These are phyloP conservation scores for Kazachstania africana DNA, from an alignment of 805 yeast genomes.

Conservation along the genomic window DNA sequence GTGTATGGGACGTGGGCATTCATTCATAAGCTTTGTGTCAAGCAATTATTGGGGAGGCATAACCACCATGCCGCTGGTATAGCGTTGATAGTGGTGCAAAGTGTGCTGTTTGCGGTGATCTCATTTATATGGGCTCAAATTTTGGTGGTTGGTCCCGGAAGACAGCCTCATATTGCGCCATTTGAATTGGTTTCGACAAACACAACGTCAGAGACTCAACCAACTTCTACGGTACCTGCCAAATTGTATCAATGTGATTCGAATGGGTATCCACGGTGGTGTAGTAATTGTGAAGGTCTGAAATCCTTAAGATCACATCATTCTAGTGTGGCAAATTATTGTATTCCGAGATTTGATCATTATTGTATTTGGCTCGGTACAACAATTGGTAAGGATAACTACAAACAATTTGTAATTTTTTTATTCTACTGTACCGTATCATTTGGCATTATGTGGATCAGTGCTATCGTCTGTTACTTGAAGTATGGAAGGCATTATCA, in stretches of 20 bases:
- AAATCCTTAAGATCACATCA: slow-evolving; percentile 66
- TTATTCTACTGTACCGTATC: slow-evolving; percentile 28
- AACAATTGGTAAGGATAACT: slow-evolving; percentile 59
- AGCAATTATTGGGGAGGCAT: slow-evolving; percentile 8
- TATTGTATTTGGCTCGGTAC: slow-evolving; percentile 70
- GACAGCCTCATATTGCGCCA: slow-evolving; percentile 18
- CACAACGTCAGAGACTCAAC: not conserved
- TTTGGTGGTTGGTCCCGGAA: slow-evolving; percentile 16
- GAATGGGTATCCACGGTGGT: slow-evolving; percentile 69
- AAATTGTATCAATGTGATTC: slow-evolving; percentile 53
- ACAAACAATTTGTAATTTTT: slow-evolving; percentile 45
- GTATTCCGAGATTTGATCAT: slow-evolving; percentile 75
- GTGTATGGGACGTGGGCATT: slow-evolving; percentile 35
- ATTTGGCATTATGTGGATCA: slow-evolving; percentile 31
- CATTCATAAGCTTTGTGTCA: slow-evolving; percentile 35
- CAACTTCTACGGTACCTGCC: slow-evolving; percentile 35
- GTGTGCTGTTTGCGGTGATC: slow-evolving; percentile 7
- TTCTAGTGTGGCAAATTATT: slow-evolving; percentile 39
- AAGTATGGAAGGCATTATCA: slow-evolving; percentile 4
- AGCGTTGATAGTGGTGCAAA: slow-evolving; percentile 12
- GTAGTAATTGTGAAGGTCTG: slow-evolving; percentile 51
- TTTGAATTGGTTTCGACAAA: slow-evolving; percentile 8
- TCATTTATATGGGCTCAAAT: slow-evolving; percentile 15
- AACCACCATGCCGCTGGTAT: slow-evolving; percentile 11
- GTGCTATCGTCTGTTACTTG: slow-evolving; percentile 26